A percentile compares a stretch with the other conserved stretches of the same genome.
These are phyloP conservation scores for Rhodocollybia butyracea DNA, from an alignment of 768 basidiomycete genomes.

Conservation along the genomic window DNA sequence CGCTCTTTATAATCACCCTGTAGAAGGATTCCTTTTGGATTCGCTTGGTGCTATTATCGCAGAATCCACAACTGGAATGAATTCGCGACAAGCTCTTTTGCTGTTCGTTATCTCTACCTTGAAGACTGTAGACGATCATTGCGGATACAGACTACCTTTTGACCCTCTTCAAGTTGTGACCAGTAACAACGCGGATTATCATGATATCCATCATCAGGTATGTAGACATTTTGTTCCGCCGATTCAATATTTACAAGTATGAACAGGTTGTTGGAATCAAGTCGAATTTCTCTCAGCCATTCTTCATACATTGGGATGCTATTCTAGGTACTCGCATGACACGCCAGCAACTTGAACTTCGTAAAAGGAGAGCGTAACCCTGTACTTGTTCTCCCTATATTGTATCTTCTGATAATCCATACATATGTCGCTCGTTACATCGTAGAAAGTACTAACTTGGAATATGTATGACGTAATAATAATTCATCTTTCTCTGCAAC, in stretches of 20 bases:
- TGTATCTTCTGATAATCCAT: no score
- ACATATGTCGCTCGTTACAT: no score
- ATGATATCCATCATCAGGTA: slow-evolving; percentile 97
- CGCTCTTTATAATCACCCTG: slow-evolving; percentile 93
- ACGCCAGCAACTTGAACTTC: slow-evolving; percentile 57
- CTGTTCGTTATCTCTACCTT: slow-evolving; percentile 81
- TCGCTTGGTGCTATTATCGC: slow-evolving; percentile 77
- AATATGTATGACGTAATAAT: no score
- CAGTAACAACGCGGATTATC: slow-evolving; percentile 92
- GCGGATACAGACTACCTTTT: slow-evolving; percentile 85
- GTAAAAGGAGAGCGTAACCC: slow-evolving; percentile 37
- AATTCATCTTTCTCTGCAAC: no score
- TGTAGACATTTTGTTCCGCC: not conserved
- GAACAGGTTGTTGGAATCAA: slow-evolving; percentile 83
- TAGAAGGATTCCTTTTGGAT: slow-evolving; percentile 93
- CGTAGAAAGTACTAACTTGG: no score
- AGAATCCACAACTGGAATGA: slow-evolving; percentile 64
- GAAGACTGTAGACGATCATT: slow-evolving; percentile 96
- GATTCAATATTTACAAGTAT: not conserved
- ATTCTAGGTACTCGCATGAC: slow-evolving; percentile 85
- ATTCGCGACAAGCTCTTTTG: slow-evolving; percentile 77
- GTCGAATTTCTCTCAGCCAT: slow-evolving; percentile 93
- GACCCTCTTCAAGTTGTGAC: slow-evolving; percentile 88
- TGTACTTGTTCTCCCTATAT: not conserved
- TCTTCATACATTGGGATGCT: slow-evolving; percentile 92